These are phyloP conservation scores for Phytophthora lateralis DNA, from an alignment of 352 stramenopile species.

Conservation along the genomic window DNA sequence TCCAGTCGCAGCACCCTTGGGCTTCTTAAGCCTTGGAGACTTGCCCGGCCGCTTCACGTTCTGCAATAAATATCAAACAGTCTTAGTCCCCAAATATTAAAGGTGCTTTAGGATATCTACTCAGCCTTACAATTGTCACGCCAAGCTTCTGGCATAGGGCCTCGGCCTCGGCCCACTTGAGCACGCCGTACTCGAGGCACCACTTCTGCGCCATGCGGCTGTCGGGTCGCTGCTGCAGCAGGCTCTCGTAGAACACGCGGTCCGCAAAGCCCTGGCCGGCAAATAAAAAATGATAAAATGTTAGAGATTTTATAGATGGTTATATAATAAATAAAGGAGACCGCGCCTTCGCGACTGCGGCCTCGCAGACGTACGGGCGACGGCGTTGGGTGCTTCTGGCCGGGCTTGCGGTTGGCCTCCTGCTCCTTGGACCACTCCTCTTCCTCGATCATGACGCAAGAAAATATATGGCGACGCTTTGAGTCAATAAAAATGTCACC, in stretches of 20 bases:
- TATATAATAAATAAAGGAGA: not conserved
- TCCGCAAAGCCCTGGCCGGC: conserved; percentile 76
- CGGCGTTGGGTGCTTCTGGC: conserved; percentile 88
- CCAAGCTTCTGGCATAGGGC: conserved; percentile 78
- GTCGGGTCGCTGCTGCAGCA: conserved; percentile 83
- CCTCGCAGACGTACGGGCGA: conserved; percentile 60
- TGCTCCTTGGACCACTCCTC: conserved; percentile 91
- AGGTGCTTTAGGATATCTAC: conserved; percentile 13
- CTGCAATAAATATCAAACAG: conserved; percentile 32
- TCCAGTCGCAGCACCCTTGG: conserved; percentile 33
- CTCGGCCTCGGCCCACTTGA: conserved; percentile 87
- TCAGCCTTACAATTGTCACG: conserved; percentile 54
- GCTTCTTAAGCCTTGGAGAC: conserved; percentile 47
- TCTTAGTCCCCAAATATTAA: not conserved
- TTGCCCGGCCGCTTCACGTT: conserved; percentile 60
- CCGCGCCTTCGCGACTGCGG: not conserved
- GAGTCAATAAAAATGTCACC: not conserved
- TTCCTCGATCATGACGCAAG: conserved; percentile 67
- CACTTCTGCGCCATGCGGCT: conserved; percentile 91
- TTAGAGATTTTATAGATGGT: not conserved
- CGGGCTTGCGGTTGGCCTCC: conserved; percentile 88
- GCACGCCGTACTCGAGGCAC: conserved; percentile 90
- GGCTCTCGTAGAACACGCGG: conserved; percentile 91
- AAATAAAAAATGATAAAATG: conserved; percentile 2
- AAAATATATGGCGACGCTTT: not conserved